phyloP scores from a whole-genome alignment of 2,329 filamentous ascomycete species.

The Pyrenochaeta sp. region DNA sequence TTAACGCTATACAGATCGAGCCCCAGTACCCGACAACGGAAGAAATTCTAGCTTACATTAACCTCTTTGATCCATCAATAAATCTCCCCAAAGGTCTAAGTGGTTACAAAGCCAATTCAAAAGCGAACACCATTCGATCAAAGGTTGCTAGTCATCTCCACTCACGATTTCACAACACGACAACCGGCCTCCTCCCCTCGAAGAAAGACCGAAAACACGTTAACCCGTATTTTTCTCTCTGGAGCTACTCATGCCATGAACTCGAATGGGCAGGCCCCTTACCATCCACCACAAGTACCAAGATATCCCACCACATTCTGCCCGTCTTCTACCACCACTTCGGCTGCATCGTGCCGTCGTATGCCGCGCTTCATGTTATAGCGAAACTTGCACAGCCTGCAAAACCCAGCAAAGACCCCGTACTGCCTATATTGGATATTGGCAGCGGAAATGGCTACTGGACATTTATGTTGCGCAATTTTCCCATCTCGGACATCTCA shows the following conservation, averaged over 20 bases:
- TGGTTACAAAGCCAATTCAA: slow-evolving; percentile 71
- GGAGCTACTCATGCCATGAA: slow-evolving; percentile 69
- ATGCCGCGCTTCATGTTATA: slow-evolving; percentile 70
- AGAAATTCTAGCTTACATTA: slow-evolving; percentile 72
- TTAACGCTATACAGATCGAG: slow-evolving; percentile 15
- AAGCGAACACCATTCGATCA: slow-evolving; percentile 68
- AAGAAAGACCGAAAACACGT: slow-evolving; percentile 56
- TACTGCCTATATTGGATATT: slow-evolving; percentile 68
- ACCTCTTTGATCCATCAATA: slow-evolving; percentile 70
- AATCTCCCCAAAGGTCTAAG: slow-evolving; percentile 69
- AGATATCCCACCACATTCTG: slow-evolving; percentile 71
- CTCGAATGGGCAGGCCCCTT: slow-evolving; percentile 73
- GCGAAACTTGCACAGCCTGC: slow-evolving; percentile 57
- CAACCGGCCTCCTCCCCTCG: slow-evolving; percentile 36
- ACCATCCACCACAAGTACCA: slow-evolving; percentile 60
- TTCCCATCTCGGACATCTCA: slow-evolving; percentile 67
- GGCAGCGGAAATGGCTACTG: slow-evolving; percentile 80
- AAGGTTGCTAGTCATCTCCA: slow-evolving; percentile 65
- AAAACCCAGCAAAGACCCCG: slow-evolving; percentile 42
- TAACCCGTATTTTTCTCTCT: slow-evolving; percentile 75
- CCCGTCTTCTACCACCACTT: slow-evolving; percentile 82
- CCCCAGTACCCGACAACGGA: slow-evolving; percentile 37
- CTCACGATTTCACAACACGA: slow-evolving; percentile 59
- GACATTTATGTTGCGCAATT: slow-evolving; percentile 74
- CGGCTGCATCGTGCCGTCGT: slow-evolving; percentile 74